Conservation (phyloP, 768 basidiomycete genomes). For the Sutorius australiensis region DNA sequence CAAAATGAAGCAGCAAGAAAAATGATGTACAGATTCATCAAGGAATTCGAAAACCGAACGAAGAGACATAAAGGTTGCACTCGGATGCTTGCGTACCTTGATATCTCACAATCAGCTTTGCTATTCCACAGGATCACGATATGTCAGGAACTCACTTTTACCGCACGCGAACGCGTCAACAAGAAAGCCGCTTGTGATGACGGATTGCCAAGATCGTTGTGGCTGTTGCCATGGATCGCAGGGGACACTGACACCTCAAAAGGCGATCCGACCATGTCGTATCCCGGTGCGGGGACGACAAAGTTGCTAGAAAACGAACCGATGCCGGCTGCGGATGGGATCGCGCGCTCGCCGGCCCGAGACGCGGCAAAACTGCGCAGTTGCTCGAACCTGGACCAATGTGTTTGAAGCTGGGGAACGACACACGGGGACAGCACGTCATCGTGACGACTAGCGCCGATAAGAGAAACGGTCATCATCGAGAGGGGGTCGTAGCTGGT, state of each 20-base stretch:
- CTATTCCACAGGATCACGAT: background rate
- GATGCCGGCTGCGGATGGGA: background rate
- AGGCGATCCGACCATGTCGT: constrained; percentile 26
- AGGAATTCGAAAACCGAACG: constrained; percentile 25
- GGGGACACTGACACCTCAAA: constrained; percentile 30
- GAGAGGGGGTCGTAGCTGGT: constrained; percentile 7
- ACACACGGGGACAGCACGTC: constrained; percentile 1
- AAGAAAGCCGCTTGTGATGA: constrained; percentile 39
- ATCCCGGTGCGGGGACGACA: background rate
- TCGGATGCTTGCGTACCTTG: constrained; percentile 26
- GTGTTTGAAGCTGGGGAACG: background rate
- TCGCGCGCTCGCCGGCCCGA: constrained; percentile 1
- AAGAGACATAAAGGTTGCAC: constrained; percentile 22
- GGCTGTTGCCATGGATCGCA: constrained; percentile 6
- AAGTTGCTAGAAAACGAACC: constrained; percentile 4
- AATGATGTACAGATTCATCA: constrained; percentile 17
- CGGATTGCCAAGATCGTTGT: constrained; percentile 6
- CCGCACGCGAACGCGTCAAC: constrained; percentile 49
- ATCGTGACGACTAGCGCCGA: constrained; percentile 1
- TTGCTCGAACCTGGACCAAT: constrained; percentile 11
- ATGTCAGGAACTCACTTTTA: constrained; percentile 39
- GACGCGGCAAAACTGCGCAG: background rate
- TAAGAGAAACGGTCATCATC: constrained; percentile 17
- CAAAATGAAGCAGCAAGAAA: background rate
- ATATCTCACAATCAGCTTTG: background rate